Percentiles rank a stretch among this genome's conserved stretches.
phyloP scores from a whole-genome alignment of 495 filamentous ascomycete species.

The Cudoniella acicularis region DNA sequence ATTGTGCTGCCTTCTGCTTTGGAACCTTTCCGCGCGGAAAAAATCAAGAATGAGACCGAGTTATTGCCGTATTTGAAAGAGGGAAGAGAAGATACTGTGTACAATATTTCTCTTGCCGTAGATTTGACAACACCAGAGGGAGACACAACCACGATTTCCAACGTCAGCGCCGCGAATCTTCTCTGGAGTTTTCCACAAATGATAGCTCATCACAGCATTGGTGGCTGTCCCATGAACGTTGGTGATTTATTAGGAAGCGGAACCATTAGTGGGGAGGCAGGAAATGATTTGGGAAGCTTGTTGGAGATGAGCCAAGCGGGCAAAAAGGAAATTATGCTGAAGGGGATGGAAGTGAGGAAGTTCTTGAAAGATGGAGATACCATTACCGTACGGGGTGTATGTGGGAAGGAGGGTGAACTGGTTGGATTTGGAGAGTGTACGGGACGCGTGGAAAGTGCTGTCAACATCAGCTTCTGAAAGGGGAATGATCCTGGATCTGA shows the following conservation, averaged over 20 bases:
- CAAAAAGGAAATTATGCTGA: constrained; percentile 62
- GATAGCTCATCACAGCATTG: constrained; percentile 86
- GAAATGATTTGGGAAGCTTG: constrained; percentile 63
- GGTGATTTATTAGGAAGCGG: constrained; percentile 88
- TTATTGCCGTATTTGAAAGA: constrained; percentile 71
- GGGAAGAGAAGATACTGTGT: constrained; percentile 56
- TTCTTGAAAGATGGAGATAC: constrained; percentile 87
- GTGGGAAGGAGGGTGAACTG: constrained; percentile 51
- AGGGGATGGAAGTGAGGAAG: constrained; percentile 64
- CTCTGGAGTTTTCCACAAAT: constrained; percentile 94
- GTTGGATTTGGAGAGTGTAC: constrained; percentile 74
- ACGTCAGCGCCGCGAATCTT: constrained; percentile 65
- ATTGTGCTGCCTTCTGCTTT: constrained; percentile 82
- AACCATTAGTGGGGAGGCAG: constrained; percentile 75
- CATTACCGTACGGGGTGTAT: constrained; percentile 65
- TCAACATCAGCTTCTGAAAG: constrained; percentile 36
- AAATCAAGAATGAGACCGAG: constrained; percentile 58
- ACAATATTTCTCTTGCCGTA: constrained; percentile 72
- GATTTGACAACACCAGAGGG: constrained; percentile 63
- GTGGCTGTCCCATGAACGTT: constrained; percentile 75
- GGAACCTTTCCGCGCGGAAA: constrained; percentile 56
- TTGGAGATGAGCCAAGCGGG: constrained; percentile 71
- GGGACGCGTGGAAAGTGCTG: constrained; percentile 38
- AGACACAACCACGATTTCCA: constrained; percentile 58
- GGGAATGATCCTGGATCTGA: constrained; percentile 11